A percentile compares a stretch with the other conserved stretches of the same genome.
Evolutionary conservation across 2,329 filamentous ascomycete species (phyloP).

Genomic region (Trichoderma simmonsii): DNA sequence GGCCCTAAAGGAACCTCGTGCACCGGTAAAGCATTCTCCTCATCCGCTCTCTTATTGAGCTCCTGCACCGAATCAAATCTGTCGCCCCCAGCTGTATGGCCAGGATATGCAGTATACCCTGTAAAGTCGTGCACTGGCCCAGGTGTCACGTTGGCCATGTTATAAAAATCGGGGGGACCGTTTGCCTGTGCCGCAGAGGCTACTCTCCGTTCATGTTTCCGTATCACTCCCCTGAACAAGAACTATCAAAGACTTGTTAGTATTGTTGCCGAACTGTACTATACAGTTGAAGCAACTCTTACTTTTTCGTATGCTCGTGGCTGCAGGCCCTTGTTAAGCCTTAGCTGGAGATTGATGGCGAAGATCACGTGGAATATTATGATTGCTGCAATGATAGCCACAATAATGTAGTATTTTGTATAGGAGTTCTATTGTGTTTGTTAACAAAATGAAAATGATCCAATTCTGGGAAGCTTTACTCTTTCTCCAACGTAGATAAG

Average conservation of each 20-base stretch:
- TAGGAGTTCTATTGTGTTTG: conserved; percentile 40
- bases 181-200: conserved; percentile 27
- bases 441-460: background rate
- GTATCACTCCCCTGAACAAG: conserved; percentile 44
- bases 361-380: conserved; percentile 53
- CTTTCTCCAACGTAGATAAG: conserved; percentile 30
- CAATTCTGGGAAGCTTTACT: background rate
- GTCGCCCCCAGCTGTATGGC: conserved; percentile 44
- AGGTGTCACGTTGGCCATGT: conserved; percentile 48
- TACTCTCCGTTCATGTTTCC: background rate
- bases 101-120: conserved; percentile 54
- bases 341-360: conserved; percentile 61
- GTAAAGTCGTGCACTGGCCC: conserved; percentile 58
- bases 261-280: no score
- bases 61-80: conserved; percentile 52
- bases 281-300: conserved; percentile 28
- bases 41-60: conserved; percentile 26
- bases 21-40: conserved; percentile 25
- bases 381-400: conserved; percentile 64
- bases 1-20: conserved; percentile 48
- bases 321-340: conserved; percentile 62
- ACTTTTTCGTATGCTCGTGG: conserved; percentile 70
- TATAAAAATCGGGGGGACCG: background rate
- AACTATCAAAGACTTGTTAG: conserved; percentile 37
- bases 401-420: conserved; percentile 39